A percentile compares a stretch with the other conserved stretches of the same genome.
Conservation (phyloP, 2,329 filamentous ascomycete species). For the Lizonia empirigonia region DNA sequence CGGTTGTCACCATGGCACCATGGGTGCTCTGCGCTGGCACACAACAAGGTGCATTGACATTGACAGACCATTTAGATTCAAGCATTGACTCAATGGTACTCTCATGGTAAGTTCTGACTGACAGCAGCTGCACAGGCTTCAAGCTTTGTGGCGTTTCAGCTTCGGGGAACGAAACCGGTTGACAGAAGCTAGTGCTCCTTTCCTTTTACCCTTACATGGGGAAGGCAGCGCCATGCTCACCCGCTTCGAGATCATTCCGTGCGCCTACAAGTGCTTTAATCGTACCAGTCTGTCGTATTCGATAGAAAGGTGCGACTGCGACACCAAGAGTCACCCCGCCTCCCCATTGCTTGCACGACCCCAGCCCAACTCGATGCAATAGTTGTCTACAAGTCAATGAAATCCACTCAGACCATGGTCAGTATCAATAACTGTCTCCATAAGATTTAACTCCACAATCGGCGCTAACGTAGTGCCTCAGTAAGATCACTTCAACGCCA, state of each 20-base stretch:
- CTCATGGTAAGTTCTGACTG: slow-evolving; percentile 23
- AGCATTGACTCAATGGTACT: background rate
- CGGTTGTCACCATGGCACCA: slow-evolving; percentile 16
- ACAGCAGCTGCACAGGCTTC: slow-evolving; percentile 30
- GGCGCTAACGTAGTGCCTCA: background rate
- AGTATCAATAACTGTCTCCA: background rate
- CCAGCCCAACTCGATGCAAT: slow-evolving; percentile 1
- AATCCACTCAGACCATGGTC: background rate
- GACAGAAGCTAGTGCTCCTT: background rate
- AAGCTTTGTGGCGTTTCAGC: slow-evolving; percentile 45
- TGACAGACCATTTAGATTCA: background rate
- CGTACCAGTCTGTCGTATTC: background rate
- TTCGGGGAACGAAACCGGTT: slow-evolving; percentile 18
- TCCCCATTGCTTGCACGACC: background rate
- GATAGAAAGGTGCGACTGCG: slow-evolving; percentile 3
- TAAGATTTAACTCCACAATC: background rate
- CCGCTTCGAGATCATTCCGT: background rate
- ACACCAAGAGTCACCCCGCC: background rate
- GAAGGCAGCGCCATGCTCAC: background rate
- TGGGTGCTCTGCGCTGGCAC: slow-evolving; percentile 13
- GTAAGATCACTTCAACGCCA: background rate
- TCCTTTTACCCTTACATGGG: background rate
- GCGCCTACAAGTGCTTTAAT: background rate
- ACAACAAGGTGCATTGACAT: slow-evolving; percentile 3
- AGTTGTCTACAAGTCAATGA: background rate